phyloP scores from a whole-genome alignment of 495 filamentous ascomycete genomes.

The Aspergillus heteromorphus region DNA sequence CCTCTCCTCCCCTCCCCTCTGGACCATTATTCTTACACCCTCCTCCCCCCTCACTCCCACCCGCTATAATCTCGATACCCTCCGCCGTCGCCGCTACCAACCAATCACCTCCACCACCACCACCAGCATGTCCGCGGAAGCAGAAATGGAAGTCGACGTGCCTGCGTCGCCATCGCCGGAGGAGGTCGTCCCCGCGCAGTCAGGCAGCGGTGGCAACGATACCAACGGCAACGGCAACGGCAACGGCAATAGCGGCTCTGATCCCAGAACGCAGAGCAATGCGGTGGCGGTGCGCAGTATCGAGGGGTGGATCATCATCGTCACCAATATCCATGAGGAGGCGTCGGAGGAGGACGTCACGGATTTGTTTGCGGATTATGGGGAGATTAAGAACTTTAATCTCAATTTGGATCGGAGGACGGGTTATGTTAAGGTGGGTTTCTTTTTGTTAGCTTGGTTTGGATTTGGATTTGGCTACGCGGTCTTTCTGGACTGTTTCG shows the following conservation, averaged over 20 bases:
- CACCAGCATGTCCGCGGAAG: conserved; percentile 58
- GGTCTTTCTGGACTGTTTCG: background rate
- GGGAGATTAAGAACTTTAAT: conserved; percentile 96
- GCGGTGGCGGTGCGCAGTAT: conserved; percentile 94
- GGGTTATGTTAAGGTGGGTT: conserved; percentile 90
- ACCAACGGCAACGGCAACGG: conserved; percentile 54
- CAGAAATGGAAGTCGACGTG: conserved; percentile 78
- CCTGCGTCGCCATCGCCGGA: conserved; percentile 41
- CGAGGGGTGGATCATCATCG: conserved; percentile 97
- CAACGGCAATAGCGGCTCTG: conserved; percentile 55
- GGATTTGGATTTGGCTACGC: background rate
- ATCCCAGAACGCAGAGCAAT: conserved; percentile 65
- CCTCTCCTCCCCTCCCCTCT: background rate
- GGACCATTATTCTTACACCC: background rate
- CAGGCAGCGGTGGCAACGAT: conserved; percentile 53
- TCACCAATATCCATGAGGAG: conserved; percentile 96
- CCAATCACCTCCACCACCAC: background rate
- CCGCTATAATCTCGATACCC: too few relatives aligned
- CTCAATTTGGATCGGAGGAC: conserved; percentile 91
- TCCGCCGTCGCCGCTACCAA: too few relatives aligned
- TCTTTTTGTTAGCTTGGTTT: background rate
- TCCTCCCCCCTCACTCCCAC: background rate
- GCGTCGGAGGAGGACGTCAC: conserved; percentile 92
- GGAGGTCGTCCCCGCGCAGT: conserved; percentile 40
- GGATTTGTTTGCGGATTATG: conserved; percentile 91